These are phyloP conservation scores for Colletotrichum neosansevieriae DNA, from an alignment of 2,329 filamentous ascomycete genomes.

Conservation along the genomic window DNA sequence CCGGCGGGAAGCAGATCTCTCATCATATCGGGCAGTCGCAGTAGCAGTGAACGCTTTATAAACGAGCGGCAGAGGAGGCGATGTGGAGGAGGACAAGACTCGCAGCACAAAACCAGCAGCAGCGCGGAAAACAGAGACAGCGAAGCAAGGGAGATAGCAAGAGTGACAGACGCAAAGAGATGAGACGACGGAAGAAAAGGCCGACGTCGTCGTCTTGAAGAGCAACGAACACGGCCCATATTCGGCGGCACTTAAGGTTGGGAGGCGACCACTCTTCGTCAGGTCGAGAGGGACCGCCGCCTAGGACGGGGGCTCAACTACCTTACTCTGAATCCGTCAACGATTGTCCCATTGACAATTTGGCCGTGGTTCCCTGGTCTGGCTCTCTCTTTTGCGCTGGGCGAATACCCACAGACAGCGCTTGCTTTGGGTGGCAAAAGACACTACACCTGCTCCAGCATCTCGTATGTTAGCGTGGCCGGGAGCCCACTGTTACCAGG, in stretches of 20 bases:
- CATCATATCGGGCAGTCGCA: slow-evolving; percentile 37
- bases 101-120: slow-evolving; percentile 12
- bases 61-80: slow-evolving; percentile 6
- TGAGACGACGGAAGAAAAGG: not conserved
- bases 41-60: not conserved
- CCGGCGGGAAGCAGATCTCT: slow-evolving; percentile 34
- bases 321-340: slow-evolving; percentile 13
- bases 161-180: not conserved
- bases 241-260: slow-evolving; percentile 3
- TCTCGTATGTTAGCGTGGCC: too few relatives aligned
- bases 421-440: slow-evolving; percentile 23
- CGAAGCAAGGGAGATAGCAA: slow-evolving; percentile 18
- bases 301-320: slow-evolving; percentile 8
- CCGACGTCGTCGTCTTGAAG: slow-evolving; percentile 1
- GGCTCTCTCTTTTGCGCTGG: not conserved
- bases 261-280: not conserved
- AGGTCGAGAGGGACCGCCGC: not conserved
- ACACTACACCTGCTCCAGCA: too few relatives aligned
- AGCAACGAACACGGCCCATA: slow-evolving; percentile 31
- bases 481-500: too few relatives aligned
- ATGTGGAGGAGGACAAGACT: not conserved
- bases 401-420: slow-evolving; percentile 23
- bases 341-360: slow-evolving; percentile 12
- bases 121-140: slow-evolving; percentile 4
- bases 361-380: slow-evolving; percentile 16